Conservation (phyloP, 2,329 filamentous ascomycete species). For the Ambrosiella beaveri region DNA sequence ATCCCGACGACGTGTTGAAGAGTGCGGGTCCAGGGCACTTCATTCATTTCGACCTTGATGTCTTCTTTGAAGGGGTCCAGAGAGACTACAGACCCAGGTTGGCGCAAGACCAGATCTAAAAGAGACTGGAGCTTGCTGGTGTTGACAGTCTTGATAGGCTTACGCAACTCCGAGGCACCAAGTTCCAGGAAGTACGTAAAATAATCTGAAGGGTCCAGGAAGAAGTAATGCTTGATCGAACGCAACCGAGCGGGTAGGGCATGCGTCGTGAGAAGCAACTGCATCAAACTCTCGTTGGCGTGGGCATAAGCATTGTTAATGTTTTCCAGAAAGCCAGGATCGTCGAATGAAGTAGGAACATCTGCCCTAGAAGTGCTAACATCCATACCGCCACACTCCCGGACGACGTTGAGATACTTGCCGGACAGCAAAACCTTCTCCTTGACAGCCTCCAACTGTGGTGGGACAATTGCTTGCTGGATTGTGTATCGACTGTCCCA, state of each 20-base stretch:
- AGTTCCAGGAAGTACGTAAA: slow-evolving; percentile 97
- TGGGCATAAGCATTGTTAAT: slow-evolving; percentile 90
- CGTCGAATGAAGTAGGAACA: slow-evolving; percentile 83
- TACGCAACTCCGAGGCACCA: slow-evolving; percentile 72
- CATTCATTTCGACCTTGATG: slow-evolving; percentile 94
- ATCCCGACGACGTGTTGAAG: slow-evolving; percentile 94
- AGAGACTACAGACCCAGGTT: slow-evolving; percentile 83
- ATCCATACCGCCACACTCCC: slow-evolving; percentile 91
- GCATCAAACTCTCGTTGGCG: slow-evolving; percentile 83
- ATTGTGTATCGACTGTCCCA: slow-evolving; percentile 98
- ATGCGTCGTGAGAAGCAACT: slow-evolving; percentile 81
- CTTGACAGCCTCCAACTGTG: slow-evolving; percentile 77
- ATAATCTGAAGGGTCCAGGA: slow-evolving; percentile 93
- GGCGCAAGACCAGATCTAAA: slow-evolving; percentile 88
- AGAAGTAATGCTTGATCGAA: slow-evolving; percentile 97
- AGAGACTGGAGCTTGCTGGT: slow-evolving; percentile 85
- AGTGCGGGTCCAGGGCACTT: slow-evolving; percentile 80
- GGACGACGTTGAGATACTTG: slow-evolving; percentile 94
- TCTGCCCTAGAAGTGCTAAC: slow-evolving; percentile 76
- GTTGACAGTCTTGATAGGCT: slow-evolving; percentile 77
- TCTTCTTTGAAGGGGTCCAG: slow-evolving; percentile 97
- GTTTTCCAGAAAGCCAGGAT: slow-evolving; percentile 82
- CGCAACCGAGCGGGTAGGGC: slow-evolving; percentile 70
- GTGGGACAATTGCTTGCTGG: slow-evolving; percentile 75
- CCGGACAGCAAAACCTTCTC: slow-evolving; percentile 90